Conservation (phyloP, 495 filamentous ascomycete species). For the Aspergillus campestris region DNA sequence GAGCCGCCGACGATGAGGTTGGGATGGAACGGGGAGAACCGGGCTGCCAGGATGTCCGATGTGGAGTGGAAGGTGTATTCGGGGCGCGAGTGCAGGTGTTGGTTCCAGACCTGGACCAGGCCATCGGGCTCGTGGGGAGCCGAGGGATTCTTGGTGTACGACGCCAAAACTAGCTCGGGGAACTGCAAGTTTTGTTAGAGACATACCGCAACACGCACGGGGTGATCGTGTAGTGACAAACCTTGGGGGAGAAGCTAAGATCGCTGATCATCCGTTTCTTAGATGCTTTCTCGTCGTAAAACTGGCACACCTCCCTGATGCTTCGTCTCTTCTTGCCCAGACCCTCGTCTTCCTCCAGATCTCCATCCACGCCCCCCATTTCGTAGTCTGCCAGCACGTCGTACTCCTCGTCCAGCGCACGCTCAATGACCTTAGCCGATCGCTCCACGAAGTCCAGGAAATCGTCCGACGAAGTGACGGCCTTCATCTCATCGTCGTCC, state of each 20-base stretch:
- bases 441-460: constrained; percentile 93
- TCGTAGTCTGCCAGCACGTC: constrained; percentile 94
- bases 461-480: constrained; percentile 84
- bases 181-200: constrained; percentile 44
- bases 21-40: constrained; percentile 96
- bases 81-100: constrained; percentile 83
- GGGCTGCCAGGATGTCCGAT: constrained; percentile 89
- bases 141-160: constrained; percentile 93
- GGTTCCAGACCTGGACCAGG: constrained; percentile 93
- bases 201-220: not conserved
- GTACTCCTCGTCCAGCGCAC: constrained; percentile 86
- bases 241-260: constrained; percentile 87
- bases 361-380: constrained; percentile 54
- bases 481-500: constrained; percentile 77
- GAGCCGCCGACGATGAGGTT: constrained; percentile 90
- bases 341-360: constrained; percentile 80
- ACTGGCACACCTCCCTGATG: constrained; percentile 82
- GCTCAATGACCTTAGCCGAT: constrained; percentile 94
- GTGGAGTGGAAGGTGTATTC: constrained; percentile 96
- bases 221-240: constrained; percentile 17
- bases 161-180: constrained; percentile 81
- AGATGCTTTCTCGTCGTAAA: constrained; percentile 92
- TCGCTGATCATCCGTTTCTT: constrained; percentile 94
- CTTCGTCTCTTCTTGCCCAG: constrained; percentile 68
- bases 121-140: constrained; percentile 94